Evolutionary conservation across 495 filamentous ascomycete species (phyloP).

Genomic region (Gamarada debralockiae): DNA sequence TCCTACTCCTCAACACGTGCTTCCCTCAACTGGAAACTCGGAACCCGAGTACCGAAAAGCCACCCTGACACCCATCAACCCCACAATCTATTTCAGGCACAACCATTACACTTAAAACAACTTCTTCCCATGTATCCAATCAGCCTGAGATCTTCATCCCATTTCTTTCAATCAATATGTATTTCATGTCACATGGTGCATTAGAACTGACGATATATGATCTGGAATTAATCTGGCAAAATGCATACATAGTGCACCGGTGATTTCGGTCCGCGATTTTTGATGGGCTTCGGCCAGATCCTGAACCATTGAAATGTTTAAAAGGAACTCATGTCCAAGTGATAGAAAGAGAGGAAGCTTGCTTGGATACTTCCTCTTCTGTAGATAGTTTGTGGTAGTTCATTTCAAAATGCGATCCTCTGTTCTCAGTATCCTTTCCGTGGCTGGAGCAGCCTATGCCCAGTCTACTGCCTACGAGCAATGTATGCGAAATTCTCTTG

Average conservation of each 20-base stretch:
- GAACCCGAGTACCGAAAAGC: too few species aligned
- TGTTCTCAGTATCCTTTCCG: background rate
- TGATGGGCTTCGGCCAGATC: background rate
- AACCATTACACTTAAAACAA: too few species aligned
- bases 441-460: conserved; percentile 1
- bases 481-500: conserved; percentile 6
- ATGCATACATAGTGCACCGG: conserved; percentile 17
- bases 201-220: too few species aligned
- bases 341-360: background rate
- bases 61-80: background rate
- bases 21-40: too few species aligned
- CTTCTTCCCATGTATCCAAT: background rate
- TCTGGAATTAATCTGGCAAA: conserved; percentile 14
- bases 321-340: background rate
- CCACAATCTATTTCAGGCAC: too few species aligned
- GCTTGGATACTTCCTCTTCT: background rate
- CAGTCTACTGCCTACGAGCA: conserved; percentile 18
- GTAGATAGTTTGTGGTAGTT: background rate
- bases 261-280: conserved; percentile 14
- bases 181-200: too few species aligned
- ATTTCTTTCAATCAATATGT: too few species aligned
- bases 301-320: background rate
- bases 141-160: too few species aligned
- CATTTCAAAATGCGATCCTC: conserved; percentile 6
- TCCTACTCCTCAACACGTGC: background rate